phyloP scores from a whole-genome alignment of 108 stramenopile species.

The Cylindrotheca fusiformis region DNA sequence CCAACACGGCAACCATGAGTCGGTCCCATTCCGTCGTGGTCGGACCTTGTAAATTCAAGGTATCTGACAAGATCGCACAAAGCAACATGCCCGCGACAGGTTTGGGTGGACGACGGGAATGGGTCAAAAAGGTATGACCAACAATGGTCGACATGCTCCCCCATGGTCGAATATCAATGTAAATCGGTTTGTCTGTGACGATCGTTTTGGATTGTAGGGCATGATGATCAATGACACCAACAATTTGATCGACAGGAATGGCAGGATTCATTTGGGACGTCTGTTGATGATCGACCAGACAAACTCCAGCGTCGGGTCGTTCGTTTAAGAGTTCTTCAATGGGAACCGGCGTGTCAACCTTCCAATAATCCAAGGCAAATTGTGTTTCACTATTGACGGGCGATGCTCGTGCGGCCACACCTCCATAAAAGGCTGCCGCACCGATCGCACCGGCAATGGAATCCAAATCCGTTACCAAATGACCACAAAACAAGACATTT shows the following conservation, averaged over 20 bases:
- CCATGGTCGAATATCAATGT: constrained; percentile 83
- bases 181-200: constrained; percentile 71
- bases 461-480: constrained; percentile 77
- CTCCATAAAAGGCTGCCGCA: constrained; percentile 66
- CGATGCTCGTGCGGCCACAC: constrained; percentile 50
- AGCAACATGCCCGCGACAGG: constrained; percentile 56
- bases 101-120: constrained; percentile 32
- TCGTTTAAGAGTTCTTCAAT: constrained; percentile 53
- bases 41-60: constrained; percentile 64
- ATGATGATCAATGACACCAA: constrained; percentile 84
- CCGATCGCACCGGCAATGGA: constrained; percentile 68
- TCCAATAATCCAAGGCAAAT: constrained; percentile 49
- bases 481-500: constrained; percentile 63
- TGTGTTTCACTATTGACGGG: constrained; percentile 62
- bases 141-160: constrained; percentile 72
- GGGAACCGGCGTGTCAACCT: constrained; percentile 23
- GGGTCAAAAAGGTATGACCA: constrained; percentile 61
- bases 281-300: constrained; percentile 77
- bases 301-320: constrained; percentile 45
- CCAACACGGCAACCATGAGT: constrained; percentile 68
- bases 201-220: constrained; percentile 73
- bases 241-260: constrained; percentile 54
- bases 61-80: constrained; percentile 71
- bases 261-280: constrained; percentile 66
- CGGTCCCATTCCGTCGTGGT: constrained; percentile 79